These are phyloP conservation scores for Penicillium fuscoglaucum DNA, from an alignment of 2,329 filamentous ascomycete species.

Conservation along the genomic window DNA sequence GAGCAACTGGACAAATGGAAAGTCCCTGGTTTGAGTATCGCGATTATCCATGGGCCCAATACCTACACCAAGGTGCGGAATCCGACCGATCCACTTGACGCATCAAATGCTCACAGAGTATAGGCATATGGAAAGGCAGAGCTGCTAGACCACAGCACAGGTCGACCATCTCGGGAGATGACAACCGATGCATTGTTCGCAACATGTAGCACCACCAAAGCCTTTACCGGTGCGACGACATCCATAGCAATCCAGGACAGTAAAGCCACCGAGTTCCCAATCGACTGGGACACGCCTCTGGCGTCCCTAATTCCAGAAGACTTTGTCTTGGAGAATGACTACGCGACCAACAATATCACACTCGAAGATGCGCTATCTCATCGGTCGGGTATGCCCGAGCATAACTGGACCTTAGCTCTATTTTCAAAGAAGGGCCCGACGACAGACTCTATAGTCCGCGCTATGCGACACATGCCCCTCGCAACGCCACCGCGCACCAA, in stretches of 20 bases:
- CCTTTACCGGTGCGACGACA: slow-evolving; percentile 27
- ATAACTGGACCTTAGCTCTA: slow-evolving; percentile 6
- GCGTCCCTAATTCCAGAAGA: slow-evolving; percentile 37
- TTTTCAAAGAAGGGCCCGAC: neutral
- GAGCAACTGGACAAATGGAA: too few relatives aligned
- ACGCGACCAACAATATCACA: slow-evolving; percentile 30
- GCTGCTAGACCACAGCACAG: slow-evolving; percentile 18
- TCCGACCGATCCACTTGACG: neutral
- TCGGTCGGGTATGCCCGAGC: slow-evolving; percentile 31
- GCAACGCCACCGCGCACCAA: slow-evolving; percentile 19
- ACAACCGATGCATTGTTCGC: slow-evolving; percentile 27
- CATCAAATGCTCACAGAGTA: neutral
- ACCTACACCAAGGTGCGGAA: slow-evolving; percentile 25
- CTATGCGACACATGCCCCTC: slow-evolving; percentile 23
- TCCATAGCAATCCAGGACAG: slow-evolving; percentile 23
- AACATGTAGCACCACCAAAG: slow-evolving; percentile 30
- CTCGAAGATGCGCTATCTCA: slow-evolving; percentile 39
- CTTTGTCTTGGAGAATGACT: slow-evolving; percentile 31
- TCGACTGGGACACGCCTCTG: slow-evolving; percentile 41
- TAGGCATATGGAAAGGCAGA: slow-evolving; percentile 32
- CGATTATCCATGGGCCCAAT: too few relatives aligned
- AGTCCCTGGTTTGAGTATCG: too few relatives aligned
- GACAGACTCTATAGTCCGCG: slow-evolving; percentile 12
- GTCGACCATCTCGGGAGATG: slow-evolving; percentile 9
- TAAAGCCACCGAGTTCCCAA: slow-evolving; percentile 9